Base-by-base conservation (phyloP, 108 stramenopile genomes). In the Mediolabrus comicus region DNA sequence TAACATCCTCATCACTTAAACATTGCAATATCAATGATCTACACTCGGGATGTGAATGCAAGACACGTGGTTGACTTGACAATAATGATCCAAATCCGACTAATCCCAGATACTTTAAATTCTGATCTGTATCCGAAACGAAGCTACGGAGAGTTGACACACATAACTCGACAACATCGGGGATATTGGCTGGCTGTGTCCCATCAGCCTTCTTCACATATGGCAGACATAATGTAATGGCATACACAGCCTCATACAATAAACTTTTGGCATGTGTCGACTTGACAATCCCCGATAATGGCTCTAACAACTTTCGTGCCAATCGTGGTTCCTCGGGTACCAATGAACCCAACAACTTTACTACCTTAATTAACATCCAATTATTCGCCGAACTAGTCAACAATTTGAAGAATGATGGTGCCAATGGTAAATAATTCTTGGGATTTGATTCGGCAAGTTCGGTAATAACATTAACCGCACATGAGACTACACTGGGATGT, bases 361-460 rank as follows among this genome's bases (percentile, higher is more conserved):
- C 97, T 5, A 99, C 96, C 84, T 99, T 99, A 84, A 99, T 99
- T 32, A 99, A 86, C 99, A 99, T 99, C 99, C 99, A 99, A 77
- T 99, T 99, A 79, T 99, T 99, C 65, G 86, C 86, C 8, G 91
- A 90, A 39, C 87, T 87, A 16, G 96, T 98, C 36, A 99, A 71
- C 14, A 99, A 69, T 62, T 92, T 79, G 88, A 99, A 99, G 69
- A 99, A 97, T 57, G 96, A 87, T 8, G 99, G 99, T 12, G 99
- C 99, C 75, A 99, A 73, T 36, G 91, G 88, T 30, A 99, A 71
- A 83, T 98, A 99, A 74, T 99, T 99, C 60, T 86, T 91, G 8
- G 99, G 97, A 74, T 98, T 98, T 80, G 95, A 96, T 77, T 98
- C 90, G 30, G 91, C 86, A 36, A 99, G 83, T 85, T 97, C 98